Evolutionary conservation across 1,139 yeast genomes (phyloP).

Genomic region (Geotrichum citri-aurantii): DNA sequence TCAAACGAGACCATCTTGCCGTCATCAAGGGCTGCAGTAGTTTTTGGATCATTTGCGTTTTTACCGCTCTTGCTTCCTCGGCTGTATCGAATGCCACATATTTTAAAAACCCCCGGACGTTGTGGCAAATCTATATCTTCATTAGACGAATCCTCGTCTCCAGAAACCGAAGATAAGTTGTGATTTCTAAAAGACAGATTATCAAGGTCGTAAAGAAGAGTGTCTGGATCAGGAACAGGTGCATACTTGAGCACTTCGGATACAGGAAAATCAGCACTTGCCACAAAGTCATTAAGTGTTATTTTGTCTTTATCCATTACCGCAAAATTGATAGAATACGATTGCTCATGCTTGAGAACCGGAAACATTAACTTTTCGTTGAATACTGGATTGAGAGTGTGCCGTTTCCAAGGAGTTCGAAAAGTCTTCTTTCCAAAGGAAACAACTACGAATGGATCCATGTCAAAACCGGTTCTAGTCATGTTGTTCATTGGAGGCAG

Average conservation of each 20-base stretch:
- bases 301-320: conserved; percentile 81
- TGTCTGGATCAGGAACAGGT: conserved; percentile 31
- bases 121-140: background rate
- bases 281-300: conserved; percentile 79
- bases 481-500: conserved; percentile 36
- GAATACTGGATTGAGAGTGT: conserved; percentile 75
- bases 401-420: conserved; percentile 81
- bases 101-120: background rate
- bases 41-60: background rate
- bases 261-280: conserved; percentile 52
- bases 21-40: conserved; percentile 7
- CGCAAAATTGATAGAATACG: conserved; percentile 60
- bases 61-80: background rate
- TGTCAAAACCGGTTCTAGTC: conserved; percentile 72
- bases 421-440: conserved; percentile 86
- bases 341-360: conserved; percentile 57
- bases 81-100: too few relatives aligned
- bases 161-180: background rate
- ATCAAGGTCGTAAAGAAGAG: conserved; percentile 32
- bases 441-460: conserved; percentile 94
- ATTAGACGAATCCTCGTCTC: conserved; percentile 3
- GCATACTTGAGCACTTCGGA: conserved; percentile 42
- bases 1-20: conserved; percentile 26
- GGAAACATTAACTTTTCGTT: conserved; percentile 80
- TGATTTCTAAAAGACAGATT: conserved; percentile 11